phyloP scores from a whole-genome alignment of 345 rosid species.

The Aegle marmelos region DNA sequence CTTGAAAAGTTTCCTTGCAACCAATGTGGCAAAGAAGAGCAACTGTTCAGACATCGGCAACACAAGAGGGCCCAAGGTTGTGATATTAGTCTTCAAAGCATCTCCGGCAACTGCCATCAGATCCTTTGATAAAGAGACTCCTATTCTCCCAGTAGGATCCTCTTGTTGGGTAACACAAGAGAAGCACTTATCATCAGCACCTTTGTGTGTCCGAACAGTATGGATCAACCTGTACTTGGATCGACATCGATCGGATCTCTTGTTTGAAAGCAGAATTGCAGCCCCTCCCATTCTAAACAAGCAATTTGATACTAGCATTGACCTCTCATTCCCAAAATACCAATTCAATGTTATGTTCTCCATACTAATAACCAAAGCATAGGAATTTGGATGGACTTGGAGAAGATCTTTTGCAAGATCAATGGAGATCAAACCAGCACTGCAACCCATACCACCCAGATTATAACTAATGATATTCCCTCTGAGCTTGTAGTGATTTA shows the following conservation, averaged over 20 bases:
- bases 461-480: conserved; percentile 52
- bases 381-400: conserved; percentile 42
- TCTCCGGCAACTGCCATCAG: conserved; percentile 69
- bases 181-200: conserved; percentile 48
- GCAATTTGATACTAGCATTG: conserved; percentile 55
- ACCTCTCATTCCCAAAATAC: conserved; percentile 54
- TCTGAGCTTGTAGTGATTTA: conserved; percentile 46
- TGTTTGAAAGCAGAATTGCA: conserved; percentile 49
- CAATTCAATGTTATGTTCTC: conserved; percentile 55
- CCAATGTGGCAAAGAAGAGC: conserved; percentile 44
- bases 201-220: conserved; percentile 53
- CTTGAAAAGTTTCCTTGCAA: conserved; percentile 43
- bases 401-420: conserved; percentile 55
- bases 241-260: conserved; percentile 26
- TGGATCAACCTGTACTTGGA: conserved; percentile 51
- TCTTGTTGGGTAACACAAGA: conserved; percentile 48
- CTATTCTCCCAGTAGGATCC: conserved; percentile 38
- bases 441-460: conserved; percentile 63
- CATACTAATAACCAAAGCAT: conserved; percentile 53
- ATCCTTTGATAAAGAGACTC: conserved; percentile 49
- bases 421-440: conserved; percentile 61
- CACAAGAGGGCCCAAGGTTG: conserved; percentile 62
- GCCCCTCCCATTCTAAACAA: conserved; percentile 62
- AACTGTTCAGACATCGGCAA: conserved; percentile 50
- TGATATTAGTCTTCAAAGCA: conserved; percentile 46